Evolutionary conservation across 176 grass and related monocot genomes (phyloP).

Genomic region (Eleusine indica): DNA sequence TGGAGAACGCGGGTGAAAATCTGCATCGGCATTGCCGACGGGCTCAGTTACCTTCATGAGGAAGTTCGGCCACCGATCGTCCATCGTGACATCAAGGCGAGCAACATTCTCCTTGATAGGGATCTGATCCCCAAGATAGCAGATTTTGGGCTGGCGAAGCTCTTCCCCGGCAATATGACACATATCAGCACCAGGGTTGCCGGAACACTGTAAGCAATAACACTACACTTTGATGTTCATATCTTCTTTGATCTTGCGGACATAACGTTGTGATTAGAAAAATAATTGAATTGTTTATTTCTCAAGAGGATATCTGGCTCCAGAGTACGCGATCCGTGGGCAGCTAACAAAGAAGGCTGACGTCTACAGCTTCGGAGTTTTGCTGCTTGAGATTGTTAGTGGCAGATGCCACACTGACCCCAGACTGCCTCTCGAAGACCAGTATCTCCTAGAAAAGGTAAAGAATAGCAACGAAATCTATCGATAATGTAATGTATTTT

Average conservation of each 20-base stretch:
- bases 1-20: constrained; percentile 74
- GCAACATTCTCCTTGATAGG: constrained; percentile 85
- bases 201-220: constrained; percentile 73
- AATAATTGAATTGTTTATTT: not conserved
- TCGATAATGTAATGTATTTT: not conserved
- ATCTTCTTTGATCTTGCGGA: not conserved
- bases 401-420: constrained; percentile 71
- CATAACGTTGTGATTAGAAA: too few species aligned
- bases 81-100: constrained; percentile 92
- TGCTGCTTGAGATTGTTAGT: constrained; percentile 72
- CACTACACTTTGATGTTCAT: not conserved
- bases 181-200: constrained; percentile 91
- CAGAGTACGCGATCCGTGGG: constrained; percentile 70
- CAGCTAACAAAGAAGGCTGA: constrained; percentile 66
- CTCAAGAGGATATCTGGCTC: constrained; percentile 66
- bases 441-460: constrained; percentile 81
- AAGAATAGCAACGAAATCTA: not conserved
- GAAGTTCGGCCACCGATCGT: constrained; percentile 61
- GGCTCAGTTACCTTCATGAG: constrained; percentile 80
- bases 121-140: constrained; percentile 74
- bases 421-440: constrained; percentile 59
- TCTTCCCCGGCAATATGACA: constrained; percentile 67
- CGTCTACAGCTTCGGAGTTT: constrained; percentile 70
- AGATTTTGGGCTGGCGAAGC: constrained; percentile 83
- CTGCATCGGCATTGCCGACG: constrained; percentile 59